Conservation (phyloP, 371 early-diverging fungal species). For the Dichotomocladium elegans region DNA sequence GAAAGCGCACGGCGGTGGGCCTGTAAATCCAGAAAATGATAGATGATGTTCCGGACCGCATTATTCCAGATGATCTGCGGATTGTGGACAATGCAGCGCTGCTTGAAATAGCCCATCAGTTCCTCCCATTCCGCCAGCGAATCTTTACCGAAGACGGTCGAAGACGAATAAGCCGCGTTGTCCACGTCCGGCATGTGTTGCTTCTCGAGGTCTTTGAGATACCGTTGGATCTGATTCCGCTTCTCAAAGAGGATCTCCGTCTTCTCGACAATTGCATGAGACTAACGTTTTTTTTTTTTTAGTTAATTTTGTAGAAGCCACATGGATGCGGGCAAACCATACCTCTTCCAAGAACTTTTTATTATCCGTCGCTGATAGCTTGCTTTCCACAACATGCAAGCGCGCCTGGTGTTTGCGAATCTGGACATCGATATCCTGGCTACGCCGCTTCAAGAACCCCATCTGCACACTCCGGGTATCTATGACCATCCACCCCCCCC, state of each 20-base stretch:
- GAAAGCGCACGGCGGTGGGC: conserved; percentile 38
- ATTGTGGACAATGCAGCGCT: conserved; percentile 47
- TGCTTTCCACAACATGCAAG: conserved; percentile 33
- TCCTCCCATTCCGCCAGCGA: conserved; percentile 38
- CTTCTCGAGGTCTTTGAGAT: conserved; percentile 25
- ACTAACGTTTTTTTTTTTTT: conserved; percentile 22
- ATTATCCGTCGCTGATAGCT: conserved; percentile 14
- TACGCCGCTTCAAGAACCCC: conserved; percentile 44
- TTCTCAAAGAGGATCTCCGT: conserved; percentile 43
- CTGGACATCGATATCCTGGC: conserved; percentile 55
- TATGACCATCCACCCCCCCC: too few relatives aligned
- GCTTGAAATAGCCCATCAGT: conserved; percentile 41
- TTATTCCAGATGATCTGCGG: conserved; percentile 54
- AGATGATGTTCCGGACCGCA: conserved; percentile 43
- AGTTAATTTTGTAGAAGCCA: background rate
- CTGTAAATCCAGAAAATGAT: conserved; percentile 43
- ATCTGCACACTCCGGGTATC: conserved; percentile 60
- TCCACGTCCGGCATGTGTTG: conserved; percentile 21
- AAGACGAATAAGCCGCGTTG: conserved; percentile 17
- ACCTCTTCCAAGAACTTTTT: conserved; percentile 25
- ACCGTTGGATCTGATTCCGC: conserved; percentile 34
- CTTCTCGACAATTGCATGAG: conserved; percentile 36
- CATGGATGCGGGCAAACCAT: background rate
- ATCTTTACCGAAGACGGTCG: conserved; percentile 33
- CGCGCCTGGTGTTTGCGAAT: conserved; percentile 50